Evolutionary conservation across 106 monocot species (phyloP).

Genomic region (Agapanthus africanus): DNA sequence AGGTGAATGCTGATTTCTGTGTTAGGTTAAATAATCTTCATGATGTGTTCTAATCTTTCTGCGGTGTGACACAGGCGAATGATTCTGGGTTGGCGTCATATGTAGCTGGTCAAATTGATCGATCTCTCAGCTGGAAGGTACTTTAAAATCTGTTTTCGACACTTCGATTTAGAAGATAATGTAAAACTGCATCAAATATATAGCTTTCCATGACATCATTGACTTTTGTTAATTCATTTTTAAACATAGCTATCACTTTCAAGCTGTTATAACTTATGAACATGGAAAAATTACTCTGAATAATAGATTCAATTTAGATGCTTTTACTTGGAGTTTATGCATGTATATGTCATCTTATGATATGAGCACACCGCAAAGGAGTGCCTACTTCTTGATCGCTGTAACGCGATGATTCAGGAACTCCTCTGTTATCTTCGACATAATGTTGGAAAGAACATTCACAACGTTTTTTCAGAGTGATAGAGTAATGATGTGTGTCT

Average conservation of each 20-base stretch:
- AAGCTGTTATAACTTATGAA: neutral
- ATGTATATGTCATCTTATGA: neutral
- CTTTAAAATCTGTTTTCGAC: neutral
- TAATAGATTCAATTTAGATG: neutral
- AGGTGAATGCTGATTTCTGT: conserved; percentile 12
- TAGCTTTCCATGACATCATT: neutral
- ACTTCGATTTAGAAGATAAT: neutral
- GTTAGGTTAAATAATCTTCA: neutral
- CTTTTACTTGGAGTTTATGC: neutral
- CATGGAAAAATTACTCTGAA: neutral
- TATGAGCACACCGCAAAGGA: too few relatives aligned
- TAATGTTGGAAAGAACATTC: neutral
- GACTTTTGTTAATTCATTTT: neutral
- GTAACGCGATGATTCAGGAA: neutral
- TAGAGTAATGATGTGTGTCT: too few relatives aligned
- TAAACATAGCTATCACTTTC: neutral
- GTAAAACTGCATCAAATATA: neutral
- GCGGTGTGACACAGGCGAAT: conserved; percentile 16
- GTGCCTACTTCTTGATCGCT: neutral
- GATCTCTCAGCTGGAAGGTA: conserved; percentile 60
- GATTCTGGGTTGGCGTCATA: conserved; percentile 64
- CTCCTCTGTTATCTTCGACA: neutral
- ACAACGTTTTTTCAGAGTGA: too few relatives aligned
- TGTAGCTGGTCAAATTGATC: conserved; percentile 50
- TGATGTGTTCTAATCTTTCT: neutral